phyloP scores from a whole-genome alignment of 805 yeast genomes.

The Wickerhamomyces ciferrii region DNA sequence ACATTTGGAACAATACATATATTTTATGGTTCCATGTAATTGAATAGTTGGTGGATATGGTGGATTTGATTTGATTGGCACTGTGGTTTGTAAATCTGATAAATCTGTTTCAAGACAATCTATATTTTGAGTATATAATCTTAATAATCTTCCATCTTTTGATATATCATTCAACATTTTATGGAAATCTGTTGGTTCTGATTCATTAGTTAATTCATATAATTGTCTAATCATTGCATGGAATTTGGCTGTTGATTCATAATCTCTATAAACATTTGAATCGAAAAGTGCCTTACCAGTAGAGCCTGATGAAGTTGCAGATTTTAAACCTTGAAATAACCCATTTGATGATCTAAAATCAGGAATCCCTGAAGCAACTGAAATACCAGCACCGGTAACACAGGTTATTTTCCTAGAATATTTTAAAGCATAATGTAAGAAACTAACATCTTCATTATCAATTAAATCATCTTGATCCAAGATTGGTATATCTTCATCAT shows the following conservation, averaged over 20 bases:
- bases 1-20: constrained; percentile 77
- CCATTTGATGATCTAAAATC: constrained; percentile 81
- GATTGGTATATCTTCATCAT: constrained; percentile 21
- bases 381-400: constrained; percentile 86
- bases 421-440: constrained; percentile 44
- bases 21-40: constrained; percentile 76
- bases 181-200: constrained; percentile 77
- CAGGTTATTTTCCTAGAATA: constrained; percentile 57
- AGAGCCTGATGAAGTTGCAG: constrained; percentile 29
- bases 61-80: constrained; percentile 38
- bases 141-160: constrained; percentile 53
- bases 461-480: constrained; percentile 26
- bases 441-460: constrained; percentile 37
- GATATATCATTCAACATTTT: constrained; percentile 54
- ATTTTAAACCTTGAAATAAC: constrained; percentile 52
- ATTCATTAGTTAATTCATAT: constrained; percentile 44
- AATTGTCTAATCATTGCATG: constrained; percentile 70
- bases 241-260: constrained; percentile 54
- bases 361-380: constrained; percentile 89
- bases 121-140: constrained; percentile 85
- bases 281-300: constrained; percentile 74
- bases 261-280: constrained; percentile 65
- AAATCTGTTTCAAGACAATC: constrained; percentile 72
- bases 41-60: constrained; percentile 63
- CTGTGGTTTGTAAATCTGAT: constrained; percentile 39